These are phyloP conservation scores for Globisporangium iwayamae DNA, from an alignment of 352 stramenopile species.

Conservation along the genomic window DNA sequence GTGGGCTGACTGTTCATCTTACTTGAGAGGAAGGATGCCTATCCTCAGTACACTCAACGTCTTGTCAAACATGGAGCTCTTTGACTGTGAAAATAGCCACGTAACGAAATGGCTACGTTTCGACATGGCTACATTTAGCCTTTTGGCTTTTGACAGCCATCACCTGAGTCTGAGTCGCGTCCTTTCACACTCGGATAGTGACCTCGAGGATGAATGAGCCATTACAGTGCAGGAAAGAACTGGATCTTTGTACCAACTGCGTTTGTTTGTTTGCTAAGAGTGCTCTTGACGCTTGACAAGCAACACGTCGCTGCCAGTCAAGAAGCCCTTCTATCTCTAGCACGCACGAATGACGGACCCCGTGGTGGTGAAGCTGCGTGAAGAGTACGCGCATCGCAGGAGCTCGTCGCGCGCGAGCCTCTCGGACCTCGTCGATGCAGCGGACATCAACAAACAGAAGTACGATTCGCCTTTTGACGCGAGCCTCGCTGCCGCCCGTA, in stretches of 20 bases:
- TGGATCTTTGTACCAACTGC: neutral
- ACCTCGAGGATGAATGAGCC: conserved; percentile 5
- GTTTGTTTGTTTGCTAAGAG: neutral
- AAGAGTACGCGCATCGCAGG: conserved; percentile 7
- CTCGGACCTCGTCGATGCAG: neutral
- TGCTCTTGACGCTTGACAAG: neutral
- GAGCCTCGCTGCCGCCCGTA: conserved; percentile 46
- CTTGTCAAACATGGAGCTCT: neutral
- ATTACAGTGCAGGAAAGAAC: neutral
- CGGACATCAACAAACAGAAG: conserved; percentile 31
- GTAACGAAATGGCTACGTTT: neutral
- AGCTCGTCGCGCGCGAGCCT: conserved; percentile 4
- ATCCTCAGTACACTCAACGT: neutral
- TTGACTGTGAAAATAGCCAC: neutral
- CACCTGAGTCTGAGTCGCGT: conserved; percentile 1
- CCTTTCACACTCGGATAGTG: neutral
- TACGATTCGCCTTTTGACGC: conserved; percentile 66
- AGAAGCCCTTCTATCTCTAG: neutral
- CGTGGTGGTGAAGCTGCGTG: conserved; percentile 11
- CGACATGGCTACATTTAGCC: conserved; percentile 3
- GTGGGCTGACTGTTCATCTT: no score
- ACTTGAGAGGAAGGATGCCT: neutral
- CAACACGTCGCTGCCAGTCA: neutral
- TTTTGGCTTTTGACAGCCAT: neutral
- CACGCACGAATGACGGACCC: conserved; percentile 8